Evolutionary conservation across 2,329 filamentous ascomycete species (phyloP).

Genomic region (Fusarium verrucosum): DNA sequence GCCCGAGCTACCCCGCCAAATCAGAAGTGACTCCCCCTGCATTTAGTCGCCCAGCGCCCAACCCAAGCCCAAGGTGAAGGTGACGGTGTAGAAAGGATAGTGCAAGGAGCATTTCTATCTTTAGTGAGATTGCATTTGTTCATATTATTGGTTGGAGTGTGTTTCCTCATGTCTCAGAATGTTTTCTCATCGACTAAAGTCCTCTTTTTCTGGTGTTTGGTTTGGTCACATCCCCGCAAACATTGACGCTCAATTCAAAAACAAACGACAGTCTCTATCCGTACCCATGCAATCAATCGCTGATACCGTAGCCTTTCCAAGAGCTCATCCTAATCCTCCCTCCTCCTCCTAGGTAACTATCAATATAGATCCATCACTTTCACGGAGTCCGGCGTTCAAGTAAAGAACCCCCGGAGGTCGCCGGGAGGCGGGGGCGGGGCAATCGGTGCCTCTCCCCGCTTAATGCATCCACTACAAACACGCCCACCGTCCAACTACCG

Average conservation of each 20-base stretch:
- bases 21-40: constrained; percentile 36
- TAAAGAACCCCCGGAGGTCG: constrained; percentile 40
- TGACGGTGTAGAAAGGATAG: constrained; percentile 1
- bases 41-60: constrained; percentile 20
- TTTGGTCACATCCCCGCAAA: background rate
- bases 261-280: background rate
- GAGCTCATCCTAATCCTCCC: background rate
- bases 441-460: constrained; percentile 33
- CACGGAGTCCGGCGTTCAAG: constrained; percentile 25
- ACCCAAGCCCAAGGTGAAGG: background rate
- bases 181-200: background rate
- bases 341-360: constrained; percentile 7
- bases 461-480: constrained; percentile 34
- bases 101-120: background rate
- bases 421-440: constrained; percentile 40
- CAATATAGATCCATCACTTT: too few relatives aligned
- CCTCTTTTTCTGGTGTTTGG: background rate
- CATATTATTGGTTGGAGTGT: background rate
- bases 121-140: background rate
- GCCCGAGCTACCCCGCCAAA: constrained; percentile 46
- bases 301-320: background rate
- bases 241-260: background rate
- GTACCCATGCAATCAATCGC: background rate
- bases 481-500: constrained; percentile 18
- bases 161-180: background rate